Conservation (phyloP, 2,329 filamentous ascomycete genomes). For the Orbilia blumenaviensis region DNA sequence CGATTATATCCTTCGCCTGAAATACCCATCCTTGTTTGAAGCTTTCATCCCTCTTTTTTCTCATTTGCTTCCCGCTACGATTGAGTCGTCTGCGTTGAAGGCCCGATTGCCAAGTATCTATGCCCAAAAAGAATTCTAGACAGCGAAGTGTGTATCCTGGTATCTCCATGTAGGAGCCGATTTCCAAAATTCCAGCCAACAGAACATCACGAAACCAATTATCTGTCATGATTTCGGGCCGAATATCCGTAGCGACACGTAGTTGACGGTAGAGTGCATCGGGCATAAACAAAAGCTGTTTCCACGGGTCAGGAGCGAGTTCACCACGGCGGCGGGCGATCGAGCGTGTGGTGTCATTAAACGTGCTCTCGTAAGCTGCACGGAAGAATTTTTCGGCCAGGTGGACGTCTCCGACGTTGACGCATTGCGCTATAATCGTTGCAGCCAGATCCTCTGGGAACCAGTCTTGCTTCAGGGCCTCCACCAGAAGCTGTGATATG, state of each 20-base stretch:
- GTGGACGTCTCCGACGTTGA: constrained; percentile 20
- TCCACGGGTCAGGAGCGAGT: constrained; percentile 45
- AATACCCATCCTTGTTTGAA: constrained; percentile 48
- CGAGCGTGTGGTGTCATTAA: constrained; percentile 25
- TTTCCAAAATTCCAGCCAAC: constrained; percentile 32
- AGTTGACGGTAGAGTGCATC: constrained; percentile 45
- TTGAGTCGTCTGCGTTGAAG: constrained; percentile 31
- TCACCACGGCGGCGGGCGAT: constrained; percentile 46
- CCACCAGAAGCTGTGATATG: constrained; percentile 40
- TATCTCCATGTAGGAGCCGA: constrained; percentile 22
- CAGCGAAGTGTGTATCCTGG: constrained; percentile 15
- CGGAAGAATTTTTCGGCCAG: constrained; percentile 35
- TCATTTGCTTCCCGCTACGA: constrained; percentile 29
- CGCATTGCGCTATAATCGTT: constrained; percentile 47
- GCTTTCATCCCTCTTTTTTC: constrained; percentile 27
- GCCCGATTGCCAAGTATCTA: constrained; percentile 42
- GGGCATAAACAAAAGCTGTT: constrained; percentile 40
- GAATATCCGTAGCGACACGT: constrained; percentile 28
- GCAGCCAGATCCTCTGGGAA: constrained; percentile 39
- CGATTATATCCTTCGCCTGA: constrained; percentile 25
- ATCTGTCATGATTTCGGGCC: constrained; percentile 33
- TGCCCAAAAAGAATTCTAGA: constrained; percentile 37
- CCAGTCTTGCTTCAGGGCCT: constrained; percentile 43
- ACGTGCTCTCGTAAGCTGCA: constrained; percentile 24
- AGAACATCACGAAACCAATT: constrained; percentile 44